Conservation (phyloP, 192 early-diverging fungal species). For the Coemansia sp. region DNA sequence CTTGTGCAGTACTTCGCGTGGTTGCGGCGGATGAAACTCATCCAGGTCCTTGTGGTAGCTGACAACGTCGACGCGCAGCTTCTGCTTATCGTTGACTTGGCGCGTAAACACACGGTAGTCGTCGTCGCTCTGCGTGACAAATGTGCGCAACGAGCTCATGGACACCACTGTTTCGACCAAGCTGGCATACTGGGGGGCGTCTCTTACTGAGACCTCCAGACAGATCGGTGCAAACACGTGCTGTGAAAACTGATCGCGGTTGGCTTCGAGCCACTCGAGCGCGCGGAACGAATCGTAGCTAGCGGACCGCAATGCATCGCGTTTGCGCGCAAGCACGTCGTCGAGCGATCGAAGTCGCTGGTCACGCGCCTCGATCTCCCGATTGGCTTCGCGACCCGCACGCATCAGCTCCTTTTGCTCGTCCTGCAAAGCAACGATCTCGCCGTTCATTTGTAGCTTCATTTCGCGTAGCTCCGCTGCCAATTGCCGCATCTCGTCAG, state of each 20-base stretch:
- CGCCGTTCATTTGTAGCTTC: conserved; percentile 43
- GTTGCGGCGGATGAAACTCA: conserved; percentile 29
- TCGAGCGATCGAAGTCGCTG: conserved; percentile 61
- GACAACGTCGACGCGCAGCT: conserved; percentile 64
- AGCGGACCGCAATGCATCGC: conserved; percentile 55
- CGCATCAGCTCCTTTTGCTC: conserved; percentile 48
- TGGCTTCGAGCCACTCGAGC: conserved; percentile 66
- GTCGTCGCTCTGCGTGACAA: conserved; percentile 72
- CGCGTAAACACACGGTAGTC: conserved; percentile 76
- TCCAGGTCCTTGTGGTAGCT: conserved; percentile 42
- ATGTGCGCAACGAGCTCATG: conserved; percentile 62
- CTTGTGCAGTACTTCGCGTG: conserved; percentile 33
- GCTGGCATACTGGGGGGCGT: conserved; percentile 57
- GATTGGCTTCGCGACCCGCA: conserved; percentile 20
- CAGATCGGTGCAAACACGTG: conserved; percentile 73
- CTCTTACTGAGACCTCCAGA: conserved; percentile 69
- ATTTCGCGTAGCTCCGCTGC: conserved; percentile 34
- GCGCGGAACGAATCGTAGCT: conserved; percentile 63
- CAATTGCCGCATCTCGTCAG: conserved; percentile 26
- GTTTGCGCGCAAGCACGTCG: conserved; percentile 56
- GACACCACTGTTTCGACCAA: conserved; percentile 65
- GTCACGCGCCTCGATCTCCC: conserved; percentile 35
- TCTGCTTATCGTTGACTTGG: conserved; percentile 62
- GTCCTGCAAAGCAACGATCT: conserved; percentile 46
- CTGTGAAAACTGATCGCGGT: conserved; percentile 64